Evolutionary conservation across 345 rosid genomes (phyloP).

Genomic region (Gossypium anomalum): DNA sequence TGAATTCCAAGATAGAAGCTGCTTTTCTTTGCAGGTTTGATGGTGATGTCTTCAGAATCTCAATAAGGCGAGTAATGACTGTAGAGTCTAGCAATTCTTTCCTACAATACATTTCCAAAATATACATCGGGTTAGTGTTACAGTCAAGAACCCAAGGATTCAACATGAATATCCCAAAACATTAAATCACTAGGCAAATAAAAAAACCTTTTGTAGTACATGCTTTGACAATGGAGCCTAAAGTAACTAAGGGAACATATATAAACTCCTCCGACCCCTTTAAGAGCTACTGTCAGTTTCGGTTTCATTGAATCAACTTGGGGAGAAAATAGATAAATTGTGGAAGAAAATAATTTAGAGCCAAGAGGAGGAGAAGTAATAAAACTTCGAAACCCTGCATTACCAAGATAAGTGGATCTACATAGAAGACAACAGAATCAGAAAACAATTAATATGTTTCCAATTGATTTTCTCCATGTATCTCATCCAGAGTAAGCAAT

Average conservation of each 20-base stretch:
- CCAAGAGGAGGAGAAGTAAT: too few relatives aligned
- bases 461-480: too few relatives aligned
- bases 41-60: conserved; percentile 53
- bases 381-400: too few relatives aligned
- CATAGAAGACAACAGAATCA: too few relatives aligned
- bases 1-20: conserved; percentile 64
- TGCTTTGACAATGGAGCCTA: too few relatives aligned
- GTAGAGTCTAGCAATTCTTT: conserved; percentile 44
- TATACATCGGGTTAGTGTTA: conserved; percentile 18
- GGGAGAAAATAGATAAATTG: too few relatives aligned
- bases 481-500: neutral
- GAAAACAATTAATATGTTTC: too few relatives aligned
- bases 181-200: too few relatives aligned
- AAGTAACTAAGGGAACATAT: neutral
- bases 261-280: neutral
- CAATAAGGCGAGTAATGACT: conserved; percentile 50
- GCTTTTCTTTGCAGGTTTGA: conserved; percentile 61
- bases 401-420: too few relatives aligned
- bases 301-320: neutral
- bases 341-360: too few relatives aligned
- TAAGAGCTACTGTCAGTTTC: neutral
- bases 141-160: neutral
- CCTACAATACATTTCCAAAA: conserved; percentile 34
- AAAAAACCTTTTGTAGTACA: too few relatives aligned
- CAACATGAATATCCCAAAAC: neutral